Base-by-base conservation (phyloP, 805 yeast species). In the Teunomyces pallodes region DNA sequence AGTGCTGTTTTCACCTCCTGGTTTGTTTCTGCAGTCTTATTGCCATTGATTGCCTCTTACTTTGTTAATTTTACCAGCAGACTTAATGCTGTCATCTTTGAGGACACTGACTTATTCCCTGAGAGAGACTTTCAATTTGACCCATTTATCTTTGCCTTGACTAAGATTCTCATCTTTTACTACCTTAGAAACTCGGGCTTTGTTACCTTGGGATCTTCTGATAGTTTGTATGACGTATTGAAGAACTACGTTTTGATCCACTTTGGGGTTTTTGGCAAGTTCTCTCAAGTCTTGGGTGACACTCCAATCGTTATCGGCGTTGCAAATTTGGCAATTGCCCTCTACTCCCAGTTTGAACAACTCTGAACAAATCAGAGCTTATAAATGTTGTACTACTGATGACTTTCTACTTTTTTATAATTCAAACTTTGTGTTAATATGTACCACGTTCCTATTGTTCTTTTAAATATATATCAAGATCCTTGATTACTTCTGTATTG, bases 31-130 rank as follows among this genome's bases (percentile, higher is more conserved):
- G 64, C 81, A 5, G 59, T 75, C 36, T 50, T 63, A 5, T 46
- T 73, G 28, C 85, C 85, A 35, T 60, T 67, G 49, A 29, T 69
- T 36, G 54, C 65, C 31, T 75, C 83, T 13, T 80, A 76, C 64
- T 80, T 77, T 64, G 56, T 80, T 56, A 80, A 80, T 64, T 78
- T 79, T 57, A 67, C 82, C 48, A 66, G 72, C 60, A 66, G 76
- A 59, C 62, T 66, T 33, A 47, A 48, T 16, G 48, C 46, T 41
- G 61, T 68, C 43, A 64, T 60, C 24, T 57, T 64, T 46, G 69
- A 67, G 52, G 68, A 62, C 43, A 72, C 66, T 33, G 71, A 65
- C 28, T 62, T 59, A 26, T 58, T 64, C 39, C 54, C 67, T 39
- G 53, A 48, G 39, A 69, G 78, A 62, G 64, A 67, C 47, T 71